phyloP scores from a whole-genome alignment of 768 basidiomycete species.

The Macrolepiota albuminosa region DNA sequence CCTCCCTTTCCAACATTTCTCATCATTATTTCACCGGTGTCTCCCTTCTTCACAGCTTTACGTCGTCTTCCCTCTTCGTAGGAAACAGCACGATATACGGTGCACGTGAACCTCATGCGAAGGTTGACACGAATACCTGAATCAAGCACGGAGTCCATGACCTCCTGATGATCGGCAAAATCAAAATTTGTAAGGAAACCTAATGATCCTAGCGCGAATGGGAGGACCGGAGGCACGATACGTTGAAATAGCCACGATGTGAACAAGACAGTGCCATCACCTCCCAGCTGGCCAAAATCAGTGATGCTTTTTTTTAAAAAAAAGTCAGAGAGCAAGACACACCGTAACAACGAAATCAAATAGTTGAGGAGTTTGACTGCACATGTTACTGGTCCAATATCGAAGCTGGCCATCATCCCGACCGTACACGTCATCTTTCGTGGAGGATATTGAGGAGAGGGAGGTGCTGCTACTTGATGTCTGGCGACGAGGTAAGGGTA shows the following conservation, averaged over 20 bases:
- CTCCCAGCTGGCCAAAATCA: constrained; percentile 71
- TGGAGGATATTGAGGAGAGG: constrained; percentile 50
- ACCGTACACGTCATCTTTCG: constrained; percentile 34
- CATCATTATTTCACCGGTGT: constrained; percentile 97
- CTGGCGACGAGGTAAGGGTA: constrained; percentile 70
- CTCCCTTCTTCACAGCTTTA: constrained; percentile 87
- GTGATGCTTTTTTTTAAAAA: neutral
- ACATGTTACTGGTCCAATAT: constrained; percentile 98
- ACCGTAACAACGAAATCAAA: constrained; percentile 99
- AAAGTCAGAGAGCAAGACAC: constrained; percentile 9
- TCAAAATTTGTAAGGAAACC: constrained; percentile 98
- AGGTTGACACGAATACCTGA: constrained; percentile 95
- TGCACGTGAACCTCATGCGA: constrained; percentile 99
- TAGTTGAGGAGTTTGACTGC: constrained; percentile 80
- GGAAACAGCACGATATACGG: constrained; percentile 89
- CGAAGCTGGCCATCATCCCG: constrained; percentile 85
- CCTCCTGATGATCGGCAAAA: constrained; percentile 77
- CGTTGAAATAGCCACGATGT: constrained; percentile 99
- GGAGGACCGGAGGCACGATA: constrained; percentile 96
- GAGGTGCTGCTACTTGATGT: constrained; percentile 63
- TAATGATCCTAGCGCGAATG: constrained; percentile 94
- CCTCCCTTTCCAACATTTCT: constrained; percentile 84
- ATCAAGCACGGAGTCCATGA: constrained; percentile 87
- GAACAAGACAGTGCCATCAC: constrained; percentile 97
- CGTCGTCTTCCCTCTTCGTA: constrained; percentile 62